A percentile compares a stretch with the other conserved stretches of the same genome.
These are phyloP conservation scores for Maudiozyma turicensis DNA, from an alignment of 805 yeast genomes.

Conservation along the genomic window DNA sequence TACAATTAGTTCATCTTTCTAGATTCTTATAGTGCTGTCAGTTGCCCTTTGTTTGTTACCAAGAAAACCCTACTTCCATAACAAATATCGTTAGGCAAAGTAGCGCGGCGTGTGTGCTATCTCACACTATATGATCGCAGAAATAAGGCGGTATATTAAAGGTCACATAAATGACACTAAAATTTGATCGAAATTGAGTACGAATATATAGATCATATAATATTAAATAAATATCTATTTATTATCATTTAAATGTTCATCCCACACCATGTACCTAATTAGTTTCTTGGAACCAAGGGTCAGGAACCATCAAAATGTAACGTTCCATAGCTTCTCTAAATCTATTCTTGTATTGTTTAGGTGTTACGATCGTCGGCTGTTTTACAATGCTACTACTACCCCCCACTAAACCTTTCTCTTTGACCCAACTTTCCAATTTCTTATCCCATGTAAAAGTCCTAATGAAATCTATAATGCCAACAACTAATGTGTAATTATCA, in stretches of 20 bases:
- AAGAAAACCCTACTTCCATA: no score
- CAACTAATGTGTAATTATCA: slow-evolving; percentile 59
- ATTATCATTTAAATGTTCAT: background rate
- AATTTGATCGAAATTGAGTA: no score
- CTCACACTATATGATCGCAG: no score
- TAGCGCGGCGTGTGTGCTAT: no score
- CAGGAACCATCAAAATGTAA: slow-evolving; percentile 91
- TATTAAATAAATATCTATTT: background rate
- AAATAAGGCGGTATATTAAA: no score
- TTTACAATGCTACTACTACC: slow-evolving; percentile 53
- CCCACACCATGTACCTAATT: slow-evolving; percentile 1
- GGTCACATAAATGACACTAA: no score
- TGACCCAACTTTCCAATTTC: slow-evolving; percentile 96
- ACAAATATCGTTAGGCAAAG: no score
- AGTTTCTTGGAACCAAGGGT: slow-evolving; percentile 37
- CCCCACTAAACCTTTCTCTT: slow-evolving; percentile 84
- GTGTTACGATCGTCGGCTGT: slow-evolving; percentile 95
- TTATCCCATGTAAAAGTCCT: slow-evolving; percentile 98
- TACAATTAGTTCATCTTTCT: no score
- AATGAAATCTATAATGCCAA: slow-evolving; percentile 90
- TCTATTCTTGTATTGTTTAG: slow-evolving; percentile 86
- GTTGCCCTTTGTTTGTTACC: no score
- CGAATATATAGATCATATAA: background rate
- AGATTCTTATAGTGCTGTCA: no score
- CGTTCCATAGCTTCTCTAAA: slow-evolving; percentile 97